Evolutionary conservation across 306 rosid genomes (phyloP).

Genomic region (Vachellia collinsii): DNA sequence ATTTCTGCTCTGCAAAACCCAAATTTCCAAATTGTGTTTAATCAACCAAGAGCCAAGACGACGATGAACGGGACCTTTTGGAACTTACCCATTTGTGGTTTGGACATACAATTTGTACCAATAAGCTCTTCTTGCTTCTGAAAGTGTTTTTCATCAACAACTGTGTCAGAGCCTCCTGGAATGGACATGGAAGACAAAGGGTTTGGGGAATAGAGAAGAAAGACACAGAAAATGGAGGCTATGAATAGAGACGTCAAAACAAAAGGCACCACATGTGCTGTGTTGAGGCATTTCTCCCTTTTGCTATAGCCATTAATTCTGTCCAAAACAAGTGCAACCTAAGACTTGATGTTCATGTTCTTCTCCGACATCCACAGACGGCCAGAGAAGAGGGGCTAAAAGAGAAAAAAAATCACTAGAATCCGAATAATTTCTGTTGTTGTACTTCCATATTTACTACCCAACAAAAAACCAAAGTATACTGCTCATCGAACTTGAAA

Average conservation of each 20-base stretch:
- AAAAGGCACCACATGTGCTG: constrained; percentile 46
- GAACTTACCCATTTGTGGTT: constrained; percentile 51
- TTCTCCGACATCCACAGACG: constrained; percentile 27
- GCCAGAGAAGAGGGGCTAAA: constrained; percentile 13
- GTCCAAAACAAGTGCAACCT: constrained; percentile 34
- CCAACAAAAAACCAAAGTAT: background rate
- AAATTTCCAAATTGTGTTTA: background rate
- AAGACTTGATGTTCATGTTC: constrained; percentile 55
- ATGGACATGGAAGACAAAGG: constrained; percentile 40
- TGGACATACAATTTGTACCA: constrained; percentile 20
- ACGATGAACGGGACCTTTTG: background rate
- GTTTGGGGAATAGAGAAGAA: constrained; percentile 55
- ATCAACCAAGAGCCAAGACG: background rate
- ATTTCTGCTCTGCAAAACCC: constrained; percentile 43
- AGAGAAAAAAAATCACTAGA: constrained; percentile 33
- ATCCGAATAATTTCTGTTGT: constrained; percentile 22
- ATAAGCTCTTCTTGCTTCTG: constrained; percentile 22
- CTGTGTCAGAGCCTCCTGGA: constrained; percentile 31
- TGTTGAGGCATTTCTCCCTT: constrained; percentile 47
- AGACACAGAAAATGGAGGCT: constrained; percentile 51
- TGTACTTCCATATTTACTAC: constrained; percentile 13
- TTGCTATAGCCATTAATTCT: constrained; percentile 37
- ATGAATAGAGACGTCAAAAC: constrained; percentile 51
- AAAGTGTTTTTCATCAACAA: background rate
- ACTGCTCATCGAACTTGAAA: background rate